Conservation (phyloP, 768 basidiomycete genomes). For the Antrodiella citrinella region DNA sequence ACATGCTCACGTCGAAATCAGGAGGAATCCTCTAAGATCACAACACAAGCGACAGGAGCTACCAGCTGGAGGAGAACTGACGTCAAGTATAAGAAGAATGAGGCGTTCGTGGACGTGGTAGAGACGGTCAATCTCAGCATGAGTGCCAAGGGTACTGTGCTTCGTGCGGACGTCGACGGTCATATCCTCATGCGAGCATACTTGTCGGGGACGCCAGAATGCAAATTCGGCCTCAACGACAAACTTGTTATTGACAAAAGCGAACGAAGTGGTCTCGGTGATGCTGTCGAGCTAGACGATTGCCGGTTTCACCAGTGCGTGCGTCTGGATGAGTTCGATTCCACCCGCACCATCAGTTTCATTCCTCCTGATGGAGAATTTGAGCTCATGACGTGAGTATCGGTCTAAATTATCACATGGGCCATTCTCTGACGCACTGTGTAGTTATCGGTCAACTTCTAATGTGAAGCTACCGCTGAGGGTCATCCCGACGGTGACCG, state of each 20-base stretch:
- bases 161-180: slow-evolving; percentile 96
- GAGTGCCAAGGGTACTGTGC: slow-evolving; percentile 90
- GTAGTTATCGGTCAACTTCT: slow-evolving; percentile 89
- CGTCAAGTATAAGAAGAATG: slow-evolving; percentile 99
- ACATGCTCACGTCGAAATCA: slow-evolving; percentile 22
- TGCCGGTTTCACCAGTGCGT: slow-evolving; percentile 99
- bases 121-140: slow-evolving; percentile 94
- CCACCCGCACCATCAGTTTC: slow-evolving; percentile 90
- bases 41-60: slow-evolving; percentile 92
- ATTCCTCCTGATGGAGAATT: slow-evolving; percentile 99
- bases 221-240: slow-evolving; percentile 98
- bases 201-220: slow-evolving; percentile 93
- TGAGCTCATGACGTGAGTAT: slow-evolving; percentile 90
- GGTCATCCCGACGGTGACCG: slow-evolving; percentile 84
- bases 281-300: slow-evolving; percentile 94
- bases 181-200: slow-evolving; percentile 99
- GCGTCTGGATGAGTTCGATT: slow-evolving; percentile 89
- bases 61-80: slow-evolving; percentile 94
- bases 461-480: slow-evolving; percentile 93
- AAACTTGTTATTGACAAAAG: slow-evolving; percentile 94
- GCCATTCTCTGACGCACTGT: too few relatives aligned
- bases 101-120: slow-evolving; percentile 99
- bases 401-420: not conserved
- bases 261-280: slow-evolving; percentile 38
- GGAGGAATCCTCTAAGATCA: slow-evolving; percentile 98